These are phyloP conservation scores for Suillus placidus DNA, from an alignment of 768 basidiomycete species.

Conservation along the genomic window DNA sequence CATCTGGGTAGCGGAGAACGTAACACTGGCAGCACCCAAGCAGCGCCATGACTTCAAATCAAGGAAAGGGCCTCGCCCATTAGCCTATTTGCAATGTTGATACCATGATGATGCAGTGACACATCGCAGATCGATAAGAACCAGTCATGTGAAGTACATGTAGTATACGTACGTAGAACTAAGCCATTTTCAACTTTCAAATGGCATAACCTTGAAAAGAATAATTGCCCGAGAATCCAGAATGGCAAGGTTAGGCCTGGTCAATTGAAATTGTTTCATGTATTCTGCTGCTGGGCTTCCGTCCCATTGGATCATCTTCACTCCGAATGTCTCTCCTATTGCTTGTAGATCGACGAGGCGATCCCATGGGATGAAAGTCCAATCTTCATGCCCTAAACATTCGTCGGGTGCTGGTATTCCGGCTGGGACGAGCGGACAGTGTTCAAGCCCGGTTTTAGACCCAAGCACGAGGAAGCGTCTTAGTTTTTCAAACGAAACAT, in stretches of 20 bases:
- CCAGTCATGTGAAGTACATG: too few relatives aligned
- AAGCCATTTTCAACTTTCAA: too few relatives aligned
- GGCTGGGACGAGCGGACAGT: slow-evolving; percentile 47
- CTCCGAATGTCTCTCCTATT: slow-evolving; percentile 22
- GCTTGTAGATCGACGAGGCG: slow-evolving; percentile 62
- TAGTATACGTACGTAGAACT: too few relatives aligned
- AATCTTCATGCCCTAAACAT: slow-evolving; percentile 62
- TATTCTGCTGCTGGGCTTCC: background rate
- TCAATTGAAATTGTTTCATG: slow-evolving; percentile 11
- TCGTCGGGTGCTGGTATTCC: slow-evolving; percentile 48
- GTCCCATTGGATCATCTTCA: background rate
- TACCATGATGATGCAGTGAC: too few relatives aligned
- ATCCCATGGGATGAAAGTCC: slow-evolving; percentile 69
- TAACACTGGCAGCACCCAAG: too few relatives aligned
- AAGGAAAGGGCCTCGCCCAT: background rate
- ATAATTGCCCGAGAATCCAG: too few relatives aligned
- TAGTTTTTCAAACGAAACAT: slow-evolving; percentile 56
- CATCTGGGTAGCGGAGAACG: too few relatives aligned
- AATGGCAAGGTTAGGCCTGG: too few relatives aligned
- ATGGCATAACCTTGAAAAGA: too few relatives aligned
- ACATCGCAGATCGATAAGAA: too few relatives aligned
- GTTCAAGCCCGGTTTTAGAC: slow-evolving; percentile 51
- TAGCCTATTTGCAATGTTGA: too few relatives aligned
- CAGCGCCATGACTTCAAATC: background rate
- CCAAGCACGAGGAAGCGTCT: slow-evolving; percentile 48